phyloP scores from a whole-genome alignment of 2,329 filamentous ascomycete genomes.

The Colletotrichum lindemuthianum region DNA sequence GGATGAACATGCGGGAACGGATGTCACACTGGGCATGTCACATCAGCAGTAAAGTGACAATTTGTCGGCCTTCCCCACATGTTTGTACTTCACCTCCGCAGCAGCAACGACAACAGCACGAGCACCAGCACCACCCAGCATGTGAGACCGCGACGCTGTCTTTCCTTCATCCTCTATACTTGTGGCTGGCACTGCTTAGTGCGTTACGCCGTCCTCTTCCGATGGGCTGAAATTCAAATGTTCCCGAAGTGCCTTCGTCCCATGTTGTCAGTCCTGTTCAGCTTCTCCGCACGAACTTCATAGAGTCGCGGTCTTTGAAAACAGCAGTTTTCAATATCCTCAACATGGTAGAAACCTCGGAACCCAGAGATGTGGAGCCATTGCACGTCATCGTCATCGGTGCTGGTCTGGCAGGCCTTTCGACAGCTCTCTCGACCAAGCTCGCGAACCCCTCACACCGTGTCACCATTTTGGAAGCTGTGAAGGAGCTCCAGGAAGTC shows the following conservation, averaged over 20 bases:
- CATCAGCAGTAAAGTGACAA: slow-evolving; percentile 4
- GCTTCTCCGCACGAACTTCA: not conserved
- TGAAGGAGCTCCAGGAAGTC: slow-evolving; percentile 38
- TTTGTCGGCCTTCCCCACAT: slow-evolving; percentile 34
- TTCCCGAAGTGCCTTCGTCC: too few species aligned
- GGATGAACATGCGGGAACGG: slow-evolving; percentile 28
- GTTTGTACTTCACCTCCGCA: slow-evolving; percentile 5
- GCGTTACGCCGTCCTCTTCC: too few species aligned
- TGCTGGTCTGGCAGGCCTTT: slow-evolving; percentile 31
- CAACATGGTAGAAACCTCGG: not conserved
- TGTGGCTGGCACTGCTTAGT: too few species aligned
- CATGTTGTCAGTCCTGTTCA: too few species aligned
- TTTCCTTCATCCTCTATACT: too few species aligned
- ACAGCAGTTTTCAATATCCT: not conserved
- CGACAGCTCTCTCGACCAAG: slow-evolving; percentile 30
- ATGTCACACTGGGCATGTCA: too few species aligned
- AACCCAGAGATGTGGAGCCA: not conserved
- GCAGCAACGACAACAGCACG: not conserved
- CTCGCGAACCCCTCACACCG: slow-evolving; percentile 31
- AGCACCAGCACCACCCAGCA: not conserved
- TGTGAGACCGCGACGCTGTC: too few species aligned
- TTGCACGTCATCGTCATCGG: slow-evolving; percentile 33
- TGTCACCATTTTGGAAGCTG: slow-evolving; percentile 37
- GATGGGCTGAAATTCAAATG: too few species aligned
- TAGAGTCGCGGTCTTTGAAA: not conserved